Conservation (phyloP, 2,329 filamentous ascomycete genomes). For the Aspergillus pseudotamarii region DNA sequence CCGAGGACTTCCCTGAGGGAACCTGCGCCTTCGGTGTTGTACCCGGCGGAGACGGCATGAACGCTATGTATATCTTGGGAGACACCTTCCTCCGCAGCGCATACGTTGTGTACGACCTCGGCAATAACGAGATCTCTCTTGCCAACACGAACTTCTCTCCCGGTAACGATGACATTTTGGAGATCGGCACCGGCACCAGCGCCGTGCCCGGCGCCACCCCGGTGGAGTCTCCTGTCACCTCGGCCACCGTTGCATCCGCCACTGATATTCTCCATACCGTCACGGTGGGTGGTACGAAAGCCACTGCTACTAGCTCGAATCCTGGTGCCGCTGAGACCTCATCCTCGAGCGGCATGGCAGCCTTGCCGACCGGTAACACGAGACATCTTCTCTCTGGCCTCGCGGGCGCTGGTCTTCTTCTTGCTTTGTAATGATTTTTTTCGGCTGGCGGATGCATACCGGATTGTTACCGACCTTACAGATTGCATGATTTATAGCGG, state of each 20-base stretch:
- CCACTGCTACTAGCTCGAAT: neutral
- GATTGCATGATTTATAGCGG: neutral
- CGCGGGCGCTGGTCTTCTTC: slow-evolving; percentile 22
- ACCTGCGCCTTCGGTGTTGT: slow-evolving; percentile 71
- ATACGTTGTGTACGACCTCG: slow-evolving; percentile 75
- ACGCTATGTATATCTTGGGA: slow-evolving; percentile 62
- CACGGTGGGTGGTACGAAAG: neutral
- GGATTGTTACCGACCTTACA: neutral
- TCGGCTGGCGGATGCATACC: neutral
- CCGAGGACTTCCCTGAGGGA: slow-evolving; percentile 57
- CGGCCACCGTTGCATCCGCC: slow-evolving; percentile 12
- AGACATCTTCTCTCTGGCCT: slow-evolving; percentile 23
- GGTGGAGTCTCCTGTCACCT: slow-evolving; percentile 10
- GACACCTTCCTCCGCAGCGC: slow-evolving; percentile 76
- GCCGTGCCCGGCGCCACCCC: slow-evolving; percentile 55
- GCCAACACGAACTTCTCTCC: slow-evolving; percentile 68
- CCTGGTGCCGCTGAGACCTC: slow-evolving; percentile 8
- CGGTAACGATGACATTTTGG: slow-evolving; percentile 50
- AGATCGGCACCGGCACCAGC: slow-evolving; percentile 52
- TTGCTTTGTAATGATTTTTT: slow-evolving; percentile 17
- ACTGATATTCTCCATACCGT: slow-evolving; percentile 5
- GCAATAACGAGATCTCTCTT: slow-evolving; percentile 70
- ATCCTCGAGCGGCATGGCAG: slow-evolving; percentile 17
- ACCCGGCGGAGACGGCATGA: slow-evolving; percentile 52
- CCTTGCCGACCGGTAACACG: slow-evolving; percentile 16